Evolutionary conservation across 106 monocot species (phyloP).

Genomic region (Dendrobium nobile): DNA sequence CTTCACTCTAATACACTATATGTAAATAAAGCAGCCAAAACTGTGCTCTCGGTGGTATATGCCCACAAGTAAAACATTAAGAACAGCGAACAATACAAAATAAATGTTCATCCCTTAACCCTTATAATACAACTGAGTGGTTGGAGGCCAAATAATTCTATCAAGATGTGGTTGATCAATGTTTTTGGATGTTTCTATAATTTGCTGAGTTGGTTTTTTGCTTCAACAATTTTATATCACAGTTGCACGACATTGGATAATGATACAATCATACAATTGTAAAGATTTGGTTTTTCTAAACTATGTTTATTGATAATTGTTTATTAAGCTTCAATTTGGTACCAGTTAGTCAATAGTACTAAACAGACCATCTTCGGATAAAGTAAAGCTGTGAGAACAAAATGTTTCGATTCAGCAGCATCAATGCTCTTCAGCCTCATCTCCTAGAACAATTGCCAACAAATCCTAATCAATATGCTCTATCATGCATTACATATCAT

Average conservation of each 20-base stretch:
- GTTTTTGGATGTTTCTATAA: background rate
- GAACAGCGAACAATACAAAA: background rate
- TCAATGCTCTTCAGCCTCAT: background rate
- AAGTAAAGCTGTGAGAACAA: background rate
- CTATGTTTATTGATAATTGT: background rate
- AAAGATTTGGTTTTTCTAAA: background rate
- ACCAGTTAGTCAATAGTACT: background rate
- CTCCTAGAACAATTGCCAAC: background rate
- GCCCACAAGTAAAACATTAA: background rate
- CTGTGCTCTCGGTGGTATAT: background rate
- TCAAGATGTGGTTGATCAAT: background rate
- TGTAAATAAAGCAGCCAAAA: background rate
- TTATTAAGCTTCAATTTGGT: background rate
- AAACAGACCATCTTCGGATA: background rate
- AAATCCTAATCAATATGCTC: background rate
- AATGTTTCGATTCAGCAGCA: background rate
- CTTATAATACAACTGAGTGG: background rate
- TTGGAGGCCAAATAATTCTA: background rate
- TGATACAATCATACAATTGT: background rate
- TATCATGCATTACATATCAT: no score
- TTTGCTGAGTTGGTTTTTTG: background rate
- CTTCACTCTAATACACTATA: background rate
- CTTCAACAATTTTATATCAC: background rate
- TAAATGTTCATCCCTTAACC: no score
- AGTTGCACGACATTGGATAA: background rate